A percentile compares a stretch with the other conserved stretches of the same genome.
These are phyloP conservation scores for Amesomyces nigricolor DNA, from an alignment of 2,329 filamentous ascomycete species.

Conservation along the genomic window DNA sequence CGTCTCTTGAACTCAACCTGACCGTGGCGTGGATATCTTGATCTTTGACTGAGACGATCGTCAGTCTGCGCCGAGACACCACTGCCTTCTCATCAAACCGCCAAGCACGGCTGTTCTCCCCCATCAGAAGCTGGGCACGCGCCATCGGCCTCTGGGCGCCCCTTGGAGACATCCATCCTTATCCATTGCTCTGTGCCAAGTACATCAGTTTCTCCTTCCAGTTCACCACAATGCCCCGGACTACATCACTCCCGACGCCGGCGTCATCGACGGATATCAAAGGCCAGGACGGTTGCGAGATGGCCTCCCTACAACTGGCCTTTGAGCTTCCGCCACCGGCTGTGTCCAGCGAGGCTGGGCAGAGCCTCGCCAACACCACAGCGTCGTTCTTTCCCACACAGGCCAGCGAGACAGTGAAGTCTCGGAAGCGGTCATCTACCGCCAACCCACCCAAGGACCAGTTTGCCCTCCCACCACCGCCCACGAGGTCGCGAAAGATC, in stretches of 20 bases:
- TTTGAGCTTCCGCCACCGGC: conserved; percentile 77
- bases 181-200: neutral
- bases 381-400: conserved; percentile 21
- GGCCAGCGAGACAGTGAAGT: conserved; percentile 45
- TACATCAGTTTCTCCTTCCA: too few relatives aligned
- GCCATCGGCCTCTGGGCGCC: neutral
- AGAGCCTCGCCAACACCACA: conserved; percentile 29
- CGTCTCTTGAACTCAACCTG: neutral
- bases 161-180: neutral
- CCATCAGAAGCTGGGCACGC: conserved; percentile 11
- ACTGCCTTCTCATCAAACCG: neutral
- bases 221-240: conserved; percentile 53
- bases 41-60: neutral
- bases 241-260: conserved; percentile 66
- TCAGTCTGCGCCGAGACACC: neutral
- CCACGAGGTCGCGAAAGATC: conserved; percentile 88
- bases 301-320: conserved; percentile 57
- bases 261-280: conserved; percentile 75
- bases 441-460: conserved; percentile 49
- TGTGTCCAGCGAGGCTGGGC: conserved; percentile 42
- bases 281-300: conserved; percentile 60
- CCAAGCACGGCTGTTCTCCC: conserved; percentile 2
- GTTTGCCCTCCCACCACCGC: conserved; percentile 84
- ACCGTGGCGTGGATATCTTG: neutral
- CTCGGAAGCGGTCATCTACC: conserved; percentile 47